Base-by-base conservation (phyloP, 768 basidiomycete species). In the Suillus discolor region DNA sequence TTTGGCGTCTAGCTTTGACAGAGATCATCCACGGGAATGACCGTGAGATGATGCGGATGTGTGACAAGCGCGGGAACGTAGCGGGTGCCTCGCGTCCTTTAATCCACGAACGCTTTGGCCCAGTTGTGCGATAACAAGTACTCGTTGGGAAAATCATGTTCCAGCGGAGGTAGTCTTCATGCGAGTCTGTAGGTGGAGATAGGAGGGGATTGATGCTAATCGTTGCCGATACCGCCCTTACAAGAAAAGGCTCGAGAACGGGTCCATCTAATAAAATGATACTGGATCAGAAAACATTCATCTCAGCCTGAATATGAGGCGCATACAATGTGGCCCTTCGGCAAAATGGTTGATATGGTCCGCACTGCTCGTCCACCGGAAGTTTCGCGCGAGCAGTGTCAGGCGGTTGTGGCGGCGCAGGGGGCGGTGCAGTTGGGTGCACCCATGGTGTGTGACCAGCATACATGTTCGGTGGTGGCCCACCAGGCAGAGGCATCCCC, bases 61-160 rank as follows among this genome's bases (percentile, higher is more conserved):
- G 69, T 1, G 81, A 76, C 7, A 89, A 65, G 28, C 89, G 87
- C 1, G 89, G 89, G 74, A 85, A 84, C 1, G 89, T 89, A 2
- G 89, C 90, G 20, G 89, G 89, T 25, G 84, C 82, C 16, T 82
- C 79, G 15, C 91, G 85, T 8, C 91, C 90, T 39, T 78, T 80
- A 5, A 84, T 80, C 91, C 91, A 93, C 0, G 90, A 91, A 28
- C 85, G 79, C 3, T 78, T 67, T 4, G 83, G 80, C 65, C 92
- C 91, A n/a, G 79, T 82, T 5, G 88, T 89, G 64, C 87, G 84
- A 69, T 84, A 84, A 62, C 87, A 87, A 65, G 85, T 81, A 47
- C 81, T 84, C 7, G 89, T 83, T 7, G 80, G 78, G 73, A 87
- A 91, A 49, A 90, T 81, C 87, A 93, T 89, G 76, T 90, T 89